phyloP scores from a whole-genome alignment of 2,329 filamentous ascomycete genomes.

The Coniochaeta prunicola region DNA sequence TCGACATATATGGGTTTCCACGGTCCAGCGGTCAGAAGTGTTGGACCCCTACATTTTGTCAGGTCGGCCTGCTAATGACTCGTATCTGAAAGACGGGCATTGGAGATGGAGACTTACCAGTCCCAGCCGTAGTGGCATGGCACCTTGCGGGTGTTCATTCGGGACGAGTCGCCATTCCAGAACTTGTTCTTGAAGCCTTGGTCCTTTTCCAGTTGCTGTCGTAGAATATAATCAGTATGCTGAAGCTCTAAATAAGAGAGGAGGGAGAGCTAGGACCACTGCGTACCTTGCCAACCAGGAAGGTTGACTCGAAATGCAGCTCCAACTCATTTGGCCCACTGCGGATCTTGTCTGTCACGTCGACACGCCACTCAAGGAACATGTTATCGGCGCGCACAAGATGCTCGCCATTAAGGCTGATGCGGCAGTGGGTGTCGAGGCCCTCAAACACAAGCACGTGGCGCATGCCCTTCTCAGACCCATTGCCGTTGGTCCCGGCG shows the following conservation, averaged over 20 bases:
- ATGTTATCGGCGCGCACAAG: slow-evolving; percentile 55
- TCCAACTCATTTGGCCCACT: neutral
- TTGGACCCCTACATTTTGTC: too few species aligned
- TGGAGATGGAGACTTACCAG: too few species aligned
- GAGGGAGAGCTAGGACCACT: too few species aligned
- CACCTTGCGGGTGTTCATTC: slow-evolving; percentile 43
- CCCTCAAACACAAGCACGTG: slow-evolving; percentile 52
- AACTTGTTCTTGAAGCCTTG: neutral
- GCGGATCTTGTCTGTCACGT: slow-evolving; percentile 29
- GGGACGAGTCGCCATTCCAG: neutral
- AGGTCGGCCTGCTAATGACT: slow-evolving; percentile 51
- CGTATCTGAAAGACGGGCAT: too few species aligned
- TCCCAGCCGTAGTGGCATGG: slow-evolving; percentile 70
- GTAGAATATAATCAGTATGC: too few species aligned
- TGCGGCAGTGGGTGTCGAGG: slow-evolving; percentile 56
- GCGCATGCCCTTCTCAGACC: too few species aligned
- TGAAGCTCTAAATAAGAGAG: too few species aligned
- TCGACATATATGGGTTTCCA: too few species aligned
- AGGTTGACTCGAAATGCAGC: too few species aligned
- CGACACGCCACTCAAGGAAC: slow-evolving; percentile 51
- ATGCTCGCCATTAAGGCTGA: slow-evolving; percentile 43
- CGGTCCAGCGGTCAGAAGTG: too few species aligned
- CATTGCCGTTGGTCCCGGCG: slow-evolving; percentile 2
- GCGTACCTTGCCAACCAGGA: too few species aligned
- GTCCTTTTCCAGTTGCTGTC: neutral